phyloP scores from a whole-genome alignment of 2,329 filamentous ascomycete species.

The Talaromyces islandicus region DNA sequence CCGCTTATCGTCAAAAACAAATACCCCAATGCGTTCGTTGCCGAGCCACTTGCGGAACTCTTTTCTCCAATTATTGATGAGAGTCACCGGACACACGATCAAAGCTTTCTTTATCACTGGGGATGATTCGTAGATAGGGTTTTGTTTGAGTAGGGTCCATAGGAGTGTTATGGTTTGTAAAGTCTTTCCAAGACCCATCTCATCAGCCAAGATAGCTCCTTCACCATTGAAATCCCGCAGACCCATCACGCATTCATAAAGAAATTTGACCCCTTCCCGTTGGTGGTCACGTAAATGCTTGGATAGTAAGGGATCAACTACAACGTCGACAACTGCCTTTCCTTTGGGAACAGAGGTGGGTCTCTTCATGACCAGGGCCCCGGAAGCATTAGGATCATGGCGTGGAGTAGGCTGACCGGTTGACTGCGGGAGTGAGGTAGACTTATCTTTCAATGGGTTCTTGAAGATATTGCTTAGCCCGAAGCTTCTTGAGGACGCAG shows the following conservation, averaged over 20 bases:
- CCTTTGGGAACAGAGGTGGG: conserved; percentile 52
- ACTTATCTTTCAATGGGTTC: conserved; percentile 53
- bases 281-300: conserved; percentile 63
- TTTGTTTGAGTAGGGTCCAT: conserved; percentile 69
- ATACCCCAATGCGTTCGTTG: conserved; percentile 63
- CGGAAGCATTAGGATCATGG: conserved; percentile 55
- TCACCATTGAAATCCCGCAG: conserved; percentile 60
- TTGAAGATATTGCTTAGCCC: conserved; percentile 51
- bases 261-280: conserved; percentile 61
- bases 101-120: conserved; percentile 65
- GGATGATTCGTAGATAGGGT: conserved; percentile 53
- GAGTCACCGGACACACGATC: conserved; percentile 66
- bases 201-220: conserved; percentile 66
- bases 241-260: conserved; percentile 73
- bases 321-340: conserved; percentile 65
- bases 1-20: conserved; percentile 56
- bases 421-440: conserved; percentile 41
- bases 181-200: conserved; percentile 72
- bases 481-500: conserved; percentile 29
- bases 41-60: conserved; percentile 71
- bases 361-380: conserved; percentile 62
- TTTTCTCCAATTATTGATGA: conserved; percentile 68
- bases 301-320: conserved; percentile 61
- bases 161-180: conserved; percentile 65
- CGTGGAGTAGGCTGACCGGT: conserved; percentile 52